These are phyloP conservation scores for Ogataea ganodermae DNA, from an alignment of 805 yeast species.

Conservation along the genomic window DNA sequence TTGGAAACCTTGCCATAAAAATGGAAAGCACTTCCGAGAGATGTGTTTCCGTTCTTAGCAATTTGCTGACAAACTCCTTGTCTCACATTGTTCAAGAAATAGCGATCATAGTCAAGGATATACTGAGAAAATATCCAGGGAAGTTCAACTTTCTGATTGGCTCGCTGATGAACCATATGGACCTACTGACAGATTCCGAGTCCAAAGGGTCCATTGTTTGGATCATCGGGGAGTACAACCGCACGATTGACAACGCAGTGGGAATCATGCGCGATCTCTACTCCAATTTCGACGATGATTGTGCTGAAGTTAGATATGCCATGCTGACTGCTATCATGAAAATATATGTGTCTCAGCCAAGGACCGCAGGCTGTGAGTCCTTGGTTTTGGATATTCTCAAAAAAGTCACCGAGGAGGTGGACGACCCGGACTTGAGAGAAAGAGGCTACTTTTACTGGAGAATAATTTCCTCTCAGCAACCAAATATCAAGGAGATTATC, in stretches of 20 bases:
- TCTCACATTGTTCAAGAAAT: conserved; percentile 81
- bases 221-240: conserved; percentile 77
- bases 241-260: conserved; percentile 45
- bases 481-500: conserved; percentile 50
- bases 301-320: conserved; percentile 72
- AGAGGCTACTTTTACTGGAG: conserved; percentile 88
- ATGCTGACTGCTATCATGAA: conserved; percentile 75
- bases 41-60: conserved; percentile 64
- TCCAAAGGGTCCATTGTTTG: conserved; percentile 78
- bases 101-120: conserved; percentile 71
- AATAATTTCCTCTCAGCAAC: conserved; percentile 55
- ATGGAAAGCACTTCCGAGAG: conserved; percentile 58
- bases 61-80: conserved; percentile 62
- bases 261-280: conserved; percentile 45
- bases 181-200: conserved; percentile 70
- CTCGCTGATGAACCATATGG: conserved; percentile 45
- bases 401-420: conserved; percentile 69
- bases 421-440: conserved; percentile 85
- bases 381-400: conserved; percentile 61
- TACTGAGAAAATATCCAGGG: conserved; percentile 74
- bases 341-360: conserved; percentile 54
- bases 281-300: conserved; percentile 57
- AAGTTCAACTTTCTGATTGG: conserved; percentile 48
- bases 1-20: conserved; percentile 86
- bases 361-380: conserved; percentile 49